phyloP scores from a whole-genome alignment of 306 rosid genomes.

The Castanea sativa region DNA sequence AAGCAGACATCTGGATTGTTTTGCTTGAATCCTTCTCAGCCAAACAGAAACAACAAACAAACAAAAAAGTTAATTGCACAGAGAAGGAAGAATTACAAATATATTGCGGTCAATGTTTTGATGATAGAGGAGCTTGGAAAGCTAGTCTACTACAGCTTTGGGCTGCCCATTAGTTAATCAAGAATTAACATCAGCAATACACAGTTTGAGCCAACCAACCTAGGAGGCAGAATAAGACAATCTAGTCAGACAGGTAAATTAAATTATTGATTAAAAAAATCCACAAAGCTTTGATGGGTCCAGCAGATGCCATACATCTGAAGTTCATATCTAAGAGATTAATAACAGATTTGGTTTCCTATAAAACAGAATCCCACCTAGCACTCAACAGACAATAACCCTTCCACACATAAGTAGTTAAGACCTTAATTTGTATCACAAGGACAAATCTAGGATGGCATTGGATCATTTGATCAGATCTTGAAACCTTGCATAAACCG shows the following conservation, averaged over 20 bases:
- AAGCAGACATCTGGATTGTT: slow-evolving; percentile 85
- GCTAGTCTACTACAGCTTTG: background rate
- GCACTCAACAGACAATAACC: background rate
- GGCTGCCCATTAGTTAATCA: background rate
- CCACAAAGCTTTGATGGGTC: background rate
- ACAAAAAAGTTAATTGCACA: slow-evolving; percentile 24
- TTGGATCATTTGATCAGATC: background rate
- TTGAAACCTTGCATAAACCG: background rate
- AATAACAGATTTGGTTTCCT: background rate
- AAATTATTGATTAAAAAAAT: background rate
- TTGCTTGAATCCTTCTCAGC: slow-evolving; percentile 88
- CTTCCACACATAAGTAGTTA: background rate
- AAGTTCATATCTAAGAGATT: background rate
- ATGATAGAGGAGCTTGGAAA: slow-evolving; percentile 1
- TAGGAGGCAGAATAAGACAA: background rate
- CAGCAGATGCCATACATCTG: background rate
- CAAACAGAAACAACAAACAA: slow-evolving; percentile 2
- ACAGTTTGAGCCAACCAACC: slow-evolving; percentile 7
- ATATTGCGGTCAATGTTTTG: background rate
- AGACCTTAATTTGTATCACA: background rate
- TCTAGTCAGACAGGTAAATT: background rate
- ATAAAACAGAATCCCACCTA: background rate
- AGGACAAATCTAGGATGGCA: background rate
- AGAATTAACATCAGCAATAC: background rate
- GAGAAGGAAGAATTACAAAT: slow-evolving; percentile 21